Conservation (phyloP, 177 flowering plant genomes). For the Vitis hybrid region DNA sequence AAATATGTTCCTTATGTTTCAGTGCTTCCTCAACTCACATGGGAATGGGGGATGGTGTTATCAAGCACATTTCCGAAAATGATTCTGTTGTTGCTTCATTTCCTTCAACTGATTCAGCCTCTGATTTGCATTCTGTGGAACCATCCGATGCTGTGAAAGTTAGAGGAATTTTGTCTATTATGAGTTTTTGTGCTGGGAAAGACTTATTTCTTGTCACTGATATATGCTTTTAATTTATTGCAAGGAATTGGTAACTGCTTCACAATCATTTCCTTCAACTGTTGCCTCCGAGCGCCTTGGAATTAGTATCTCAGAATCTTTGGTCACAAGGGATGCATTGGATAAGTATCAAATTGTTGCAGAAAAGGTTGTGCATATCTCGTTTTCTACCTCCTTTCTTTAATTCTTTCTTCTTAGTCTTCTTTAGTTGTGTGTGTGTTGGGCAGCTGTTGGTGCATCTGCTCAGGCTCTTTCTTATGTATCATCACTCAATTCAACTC, state of each 20-base stretch:
- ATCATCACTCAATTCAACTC: too few species aligned
- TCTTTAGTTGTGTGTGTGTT: not conserved
- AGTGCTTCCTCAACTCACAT: conserved; percentile 55
- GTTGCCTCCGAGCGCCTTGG: conserved; percentile 59
- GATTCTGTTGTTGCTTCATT: conserved; percentile 39
- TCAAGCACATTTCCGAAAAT: conserved; percentile 43
- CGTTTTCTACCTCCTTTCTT: not conserved
- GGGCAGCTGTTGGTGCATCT: too few species aligned
- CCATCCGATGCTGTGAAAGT: conserved; percentile 52
- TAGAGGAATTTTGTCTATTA: conserved; percentile 8
- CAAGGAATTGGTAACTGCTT: conserved; percentile 57
- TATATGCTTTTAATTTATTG: conserved; percentile 10
- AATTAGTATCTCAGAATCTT: conserved; percentile 51
- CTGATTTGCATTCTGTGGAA: conserved; percentile 54
- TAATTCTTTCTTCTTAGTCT: not conserved
- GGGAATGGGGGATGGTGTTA: conserved; percentile 46
- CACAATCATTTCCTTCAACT: conserved; percentile 43
- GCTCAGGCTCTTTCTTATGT: too few species aligned
- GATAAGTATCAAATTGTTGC: conserved; percentile 78
- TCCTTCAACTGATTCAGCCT: conserved; percentile 39
- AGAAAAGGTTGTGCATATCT: conserved; percentile 58
- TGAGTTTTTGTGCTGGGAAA: conserved; percentile 2
- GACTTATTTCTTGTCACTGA: conserved; percentile 9
- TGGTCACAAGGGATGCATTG: conserved; percentile 80
- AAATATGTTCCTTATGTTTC: conserved; percentile 14